Conservation (phyloP, 495 filamentous ascomycete genomes). For the Schizothecium vesticola region DNA sequence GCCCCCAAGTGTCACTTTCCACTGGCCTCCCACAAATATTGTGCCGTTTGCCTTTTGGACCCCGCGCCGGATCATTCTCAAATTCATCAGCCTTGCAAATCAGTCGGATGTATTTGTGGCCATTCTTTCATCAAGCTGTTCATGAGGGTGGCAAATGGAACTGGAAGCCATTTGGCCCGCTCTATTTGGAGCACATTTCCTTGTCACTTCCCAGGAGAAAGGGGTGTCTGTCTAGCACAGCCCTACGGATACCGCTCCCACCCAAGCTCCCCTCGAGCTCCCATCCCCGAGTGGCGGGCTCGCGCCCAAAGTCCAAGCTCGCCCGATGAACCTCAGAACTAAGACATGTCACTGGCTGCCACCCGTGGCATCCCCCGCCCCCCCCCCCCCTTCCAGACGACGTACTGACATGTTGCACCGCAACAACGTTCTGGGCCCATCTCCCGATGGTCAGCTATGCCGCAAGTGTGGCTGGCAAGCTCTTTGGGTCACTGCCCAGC, state of each 20-base stretch:
- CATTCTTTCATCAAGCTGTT: neutral
- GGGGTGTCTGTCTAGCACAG: slow-evolving; percentile 17
- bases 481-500: neutral
- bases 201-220: neutral
- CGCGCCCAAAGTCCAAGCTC: neutral
- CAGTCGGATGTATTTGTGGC: neutral
- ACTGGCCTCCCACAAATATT: no score
- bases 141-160: neutral
- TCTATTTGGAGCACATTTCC: neutral
- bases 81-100: neutral
- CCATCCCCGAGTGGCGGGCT: slow-evolving; percentile 11
- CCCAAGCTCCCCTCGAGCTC: neutral
- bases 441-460: neutral
- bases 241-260: slow-evolving; percentile 13
- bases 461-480: neutral
- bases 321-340: neutral
- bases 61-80: neutral
- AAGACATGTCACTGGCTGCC: neutral
- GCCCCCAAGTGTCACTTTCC: neutral
- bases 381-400: neutral
- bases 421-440: neutral
- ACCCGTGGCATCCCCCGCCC: neutral
- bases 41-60: neutral
- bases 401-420: neutral
- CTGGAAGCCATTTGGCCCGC: neutral